phyloP scores from a whole-genome alignment of 2,329 filamentous ascomycete species.

The Microsporum canis region DNA sequence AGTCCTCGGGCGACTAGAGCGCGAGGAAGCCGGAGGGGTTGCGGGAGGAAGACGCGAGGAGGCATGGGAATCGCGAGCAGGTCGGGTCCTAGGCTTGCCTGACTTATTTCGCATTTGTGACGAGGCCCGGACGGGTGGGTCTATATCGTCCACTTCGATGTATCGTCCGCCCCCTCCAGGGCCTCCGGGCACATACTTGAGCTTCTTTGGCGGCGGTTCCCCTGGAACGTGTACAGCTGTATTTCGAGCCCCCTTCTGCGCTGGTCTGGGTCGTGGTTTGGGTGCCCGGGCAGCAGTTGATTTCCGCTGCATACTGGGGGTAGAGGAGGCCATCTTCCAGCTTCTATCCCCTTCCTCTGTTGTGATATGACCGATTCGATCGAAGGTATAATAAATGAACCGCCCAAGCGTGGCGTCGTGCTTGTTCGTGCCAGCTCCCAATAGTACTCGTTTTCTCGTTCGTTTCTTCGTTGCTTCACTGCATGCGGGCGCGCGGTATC shows the following conservation, averaged over 20 bases:
- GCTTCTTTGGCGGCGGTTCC: conserved; percentile 58
- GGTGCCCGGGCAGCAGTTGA: conserved; percentile 20
- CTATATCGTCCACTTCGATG: conserved; percentile 58
- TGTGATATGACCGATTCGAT: not conserved
- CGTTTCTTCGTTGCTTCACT: not conserved
- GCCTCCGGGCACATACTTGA: conserved; percentile 74
- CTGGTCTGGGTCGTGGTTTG: conserved; percentile 23
- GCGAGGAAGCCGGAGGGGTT: conserved; percentile 23
- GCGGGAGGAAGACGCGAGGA: conserved; percentile 20
- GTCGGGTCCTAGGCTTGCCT: conserved; percentile 29
- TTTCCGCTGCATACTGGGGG: conserved; percentile 22
- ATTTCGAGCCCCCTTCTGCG: conserved; percentile 23
- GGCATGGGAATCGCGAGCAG: conserved; percentile 37
- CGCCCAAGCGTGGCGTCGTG: not conserved
- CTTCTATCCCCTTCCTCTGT: not conserved
- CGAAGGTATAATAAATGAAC: not conserved
- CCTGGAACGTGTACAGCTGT: conserved; percentile 23
- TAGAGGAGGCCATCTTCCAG: conserved; percentile 13
- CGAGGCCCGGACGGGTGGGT: conserved; percentile 39
- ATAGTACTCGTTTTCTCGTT: not conserved
- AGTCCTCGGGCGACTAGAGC: conserved; percentile 33
- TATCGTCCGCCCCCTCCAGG: conserved; percentile 78
- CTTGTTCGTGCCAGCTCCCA: not conserved
- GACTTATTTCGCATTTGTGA: not conserved
- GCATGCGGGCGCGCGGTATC: not conserved